These are phyloP conservation scores for Calycina herbarum DNA, from an alignment of 2,329 filamentous ascomycete genomes.

Conservation along the genomic window DNA sequence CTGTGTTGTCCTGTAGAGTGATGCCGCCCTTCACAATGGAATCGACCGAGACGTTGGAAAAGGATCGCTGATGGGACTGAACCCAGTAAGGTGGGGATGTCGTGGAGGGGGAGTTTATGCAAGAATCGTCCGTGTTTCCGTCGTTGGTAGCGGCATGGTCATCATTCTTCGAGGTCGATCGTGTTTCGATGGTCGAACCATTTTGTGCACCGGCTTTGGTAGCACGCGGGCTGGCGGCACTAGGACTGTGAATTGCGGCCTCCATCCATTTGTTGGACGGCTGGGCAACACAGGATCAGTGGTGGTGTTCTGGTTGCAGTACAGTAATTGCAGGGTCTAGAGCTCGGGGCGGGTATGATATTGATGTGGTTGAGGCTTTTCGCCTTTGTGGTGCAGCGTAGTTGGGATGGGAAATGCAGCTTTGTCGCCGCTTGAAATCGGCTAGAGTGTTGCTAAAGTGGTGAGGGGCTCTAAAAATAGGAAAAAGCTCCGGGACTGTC, in stretches of 20 bases:
- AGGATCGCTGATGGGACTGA: slow-evolving; percentile 34
- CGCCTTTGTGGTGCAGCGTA: background rate
- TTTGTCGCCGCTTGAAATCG: slow-evolving; percentile 1
- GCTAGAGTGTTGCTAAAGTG: background rate
- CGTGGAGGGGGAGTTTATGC: slow-evolving; percentile 20
- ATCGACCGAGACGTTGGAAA: slow-evolving; percentile 49
- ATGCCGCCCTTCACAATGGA: slow-evolving; percentile 55
- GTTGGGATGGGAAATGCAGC: background rate
- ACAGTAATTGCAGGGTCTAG: slow-evolving; percentile 3
- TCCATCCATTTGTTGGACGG: slow-evolving; percentile 35
- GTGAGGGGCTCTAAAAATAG: background rate
- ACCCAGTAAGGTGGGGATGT: slow-evolving; percentile 45
- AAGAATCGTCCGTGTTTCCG: slow-evolving; percentile 14
- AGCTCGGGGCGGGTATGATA: slow-evolving; percentile 20
- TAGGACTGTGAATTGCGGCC: slow-evolving; percentile 14
- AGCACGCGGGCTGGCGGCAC: background rate
- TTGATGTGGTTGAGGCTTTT: slow-evolving; percentile 18
- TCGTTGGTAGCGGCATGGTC: background rate
- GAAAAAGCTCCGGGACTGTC: background rate
- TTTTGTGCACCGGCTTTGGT: slow-evolving; percentile 1
- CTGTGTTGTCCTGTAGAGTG: slow-evolving; percentile 58
- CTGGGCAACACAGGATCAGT: slow-evolving; percentile 18
- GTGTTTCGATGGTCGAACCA: slow-evolving; percentile 1
- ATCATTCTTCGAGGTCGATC: slow-evolving; percentile 3
- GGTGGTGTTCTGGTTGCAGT: background rate